Evolutionary conservation across 306 rosid genomes (phyloP).

Genomic region (Inga leiocalycina): DNA sequence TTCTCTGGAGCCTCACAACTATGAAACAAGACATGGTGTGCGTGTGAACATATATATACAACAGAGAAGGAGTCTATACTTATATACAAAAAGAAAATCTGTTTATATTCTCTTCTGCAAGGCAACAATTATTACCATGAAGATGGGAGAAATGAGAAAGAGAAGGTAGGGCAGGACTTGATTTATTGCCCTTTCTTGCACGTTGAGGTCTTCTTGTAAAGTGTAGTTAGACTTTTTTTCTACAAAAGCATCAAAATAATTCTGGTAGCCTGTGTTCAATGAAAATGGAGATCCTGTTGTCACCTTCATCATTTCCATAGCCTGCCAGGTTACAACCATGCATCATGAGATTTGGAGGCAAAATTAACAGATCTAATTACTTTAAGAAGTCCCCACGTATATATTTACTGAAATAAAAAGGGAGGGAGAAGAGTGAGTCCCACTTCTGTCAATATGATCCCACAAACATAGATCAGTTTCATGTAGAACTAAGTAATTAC

Average conservation of each 20-base stretch:
- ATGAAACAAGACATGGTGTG: slow-evolving; percentile 3
- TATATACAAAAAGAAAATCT: not conserved
- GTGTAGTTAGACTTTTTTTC: slow-evolving; percentile 57
- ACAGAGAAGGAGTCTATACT: not conserved
- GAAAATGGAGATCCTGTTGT: slow-evolving; percentile 48
- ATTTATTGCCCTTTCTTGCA: slow-evolving; percentile 39
- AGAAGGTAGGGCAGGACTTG: too few species aligned
- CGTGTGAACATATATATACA: slow-evolving; percentile 17
- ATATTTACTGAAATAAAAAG: too few species aligned
- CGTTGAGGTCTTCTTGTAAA: slow-evolving; percentile 41
- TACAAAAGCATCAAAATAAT: slow-evolving; percentile 79
- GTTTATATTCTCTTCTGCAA: too few species aligned
- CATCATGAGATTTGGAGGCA: not conserved
- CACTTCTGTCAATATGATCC: not conserved
- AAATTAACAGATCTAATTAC: not conserved
- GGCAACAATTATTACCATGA: too few species aligned
- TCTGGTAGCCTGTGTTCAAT: slow-evolving; percentile 65
- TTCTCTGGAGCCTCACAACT: not conserved
- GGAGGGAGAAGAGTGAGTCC: not conserved
- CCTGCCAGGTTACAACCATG: slow-evolving; percentile 51
- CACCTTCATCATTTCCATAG: slow-evolving; percentile 92
- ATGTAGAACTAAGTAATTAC: slow-evolving; percentile 36
- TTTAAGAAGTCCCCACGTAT: not conserved
- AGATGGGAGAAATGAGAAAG: too few species aligned
- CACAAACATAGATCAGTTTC: not conserved